Percentiles rank a stretch among this genome's conserved stretches.
These are phyloP conservation scores for Colletotrichum noveboracense DNA, from an alignment of 2,329 filamentous ascomycete genomes.

Conservation along the genomic window DNA sequence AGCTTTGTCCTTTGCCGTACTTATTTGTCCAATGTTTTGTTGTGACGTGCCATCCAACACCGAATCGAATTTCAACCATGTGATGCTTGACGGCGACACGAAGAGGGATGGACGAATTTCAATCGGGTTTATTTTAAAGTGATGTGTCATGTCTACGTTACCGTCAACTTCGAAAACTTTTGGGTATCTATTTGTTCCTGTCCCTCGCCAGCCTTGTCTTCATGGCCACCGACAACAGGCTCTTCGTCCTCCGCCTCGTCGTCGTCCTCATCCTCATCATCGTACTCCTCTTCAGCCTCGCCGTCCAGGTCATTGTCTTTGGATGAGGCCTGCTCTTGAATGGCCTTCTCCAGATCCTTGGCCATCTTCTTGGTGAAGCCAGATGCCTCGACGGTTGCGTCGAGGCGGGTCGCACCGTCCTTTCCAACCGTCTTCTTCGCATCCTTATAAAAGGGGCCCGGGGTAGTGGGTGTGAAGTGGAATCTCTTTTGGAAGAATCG, in stretches of 20 bases:
- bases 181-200: slow-evolving; percentile 26
- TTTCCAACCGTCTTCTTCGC: slow-evolving; percentile 76
- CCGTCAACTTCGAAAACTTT: slow-evolving; percentile 17
- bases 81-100: not conserved
- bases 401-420: slow-evolving; percentile 72
- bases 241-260: slow-evolving; percentile 30
- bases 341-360: slow-evolving; percentile 90
- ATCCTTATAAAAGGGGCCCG: slow-evolving; percentile 85
- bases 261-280: slow-evolving; percentile 29
- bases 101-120: not conserved
- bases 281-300: slow-evolving; percentile 36
- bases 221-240: slow-evolving; percentile 12
- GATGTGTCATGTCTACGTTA: slow-evolving; percentile 6
- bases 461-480: slow-evolving; percentile 81
- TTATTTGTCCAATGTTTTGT: not conserved
- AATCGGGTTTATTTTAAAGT: not conserved
- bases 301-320: slow-evolving; percentile 41
- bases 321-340: slow-evolving; percentile 73
- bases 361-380: slow-evolving; percentile 98
- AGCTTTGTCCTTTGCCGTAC: slow-evolving; percentile 8
- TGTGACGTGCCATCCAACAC: not conserved
- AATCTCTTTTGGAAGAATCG: slow-evolving; percentile 91
- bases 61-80: not conserved
- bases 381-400: slow-evolving; percentile 88
- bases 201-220: slow-evolving; percentile 24